phyloP scores from a whole-genome alignment of 345 rosid genomes.

The Eucalyptus shirleyi region DNA sequence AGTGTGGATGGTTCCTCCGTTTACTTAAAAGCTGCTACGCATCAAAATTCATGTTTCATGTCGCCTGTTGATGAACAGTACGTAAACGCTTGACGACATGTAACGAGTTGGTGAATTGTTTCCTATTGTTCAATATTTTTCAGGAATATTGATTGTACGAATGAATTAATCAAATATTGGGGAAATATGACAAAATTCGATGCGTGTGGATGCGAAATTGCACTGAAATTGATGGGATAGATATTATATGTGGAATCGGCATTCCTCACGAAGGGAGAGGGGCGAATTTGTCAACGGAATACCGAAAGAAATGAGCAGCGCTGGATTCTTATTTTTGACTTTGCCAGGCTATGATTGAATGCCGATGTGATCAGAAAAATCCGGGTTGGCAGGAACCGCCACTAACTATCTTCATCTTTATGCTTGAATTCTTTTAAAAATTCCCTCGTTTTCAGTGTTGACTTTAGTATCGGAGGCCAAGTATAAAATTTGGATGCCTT shows the following conservation, averaged over 20 bases:
- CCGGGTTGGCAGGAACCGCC: neutral
- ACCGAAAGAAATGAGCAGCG: neutral
- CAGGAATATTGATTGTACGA: neutral
- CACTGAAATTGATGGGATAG: neutral
- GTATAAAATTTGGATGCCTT: neutral
- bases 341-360: neutral
- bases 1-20: neutral
- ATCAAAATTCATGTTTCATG: neutral
- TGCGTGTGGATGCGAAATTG: neutral
- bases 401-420: neutral
- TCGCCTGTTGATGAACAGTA: neutral
- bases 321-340: neutral
- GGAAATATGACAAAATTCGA: neutral
- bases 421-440: neutral
- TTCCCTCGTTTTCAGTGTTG: neutral
- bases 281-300: neutral
- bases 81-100: neutral
- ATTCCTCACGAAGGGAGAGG: neutral
- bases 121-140: neutral
- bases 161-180: neutral
- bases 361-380: neutral
- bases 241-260: neutral
- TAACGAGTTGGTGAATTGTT: neutral
- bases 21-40: neutral
- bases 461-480: neutral